Evolutionary conservation across 2,329 filamentous ascomycete species (phyloP).

Genomic region (Beauveria sp.): DNA sequence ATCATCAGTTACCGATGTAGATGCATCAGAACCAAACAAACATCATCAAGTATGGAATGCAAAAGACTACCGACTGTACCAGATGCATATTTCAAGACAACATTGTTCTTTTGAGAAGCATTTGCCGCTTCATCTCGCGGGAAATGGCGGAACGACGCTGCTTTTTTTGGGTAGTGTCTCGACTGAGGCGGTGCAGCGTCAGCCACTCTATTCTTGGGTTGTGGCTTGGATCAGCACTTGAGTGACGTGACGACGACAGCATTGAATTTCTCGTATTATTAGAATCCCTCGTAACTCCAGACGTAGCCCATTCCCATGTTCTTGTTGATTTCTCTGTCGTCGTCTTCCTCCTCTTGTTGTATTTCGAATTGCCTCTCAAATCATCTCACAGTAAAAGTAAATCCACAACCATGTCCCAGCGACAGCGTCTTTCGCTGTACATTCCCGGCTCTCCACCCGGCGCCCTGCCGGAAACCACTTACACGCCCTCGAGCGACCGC

Average conservation of each 20-base stretch:
- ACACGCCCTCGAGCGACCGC: conserved; percentile 8
- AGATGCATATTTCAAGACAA: not conserved
- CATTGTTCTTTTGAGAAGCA: not conserved
- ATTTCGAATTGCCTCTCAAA: not conserved
- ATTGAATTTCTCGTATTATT: not conserved
- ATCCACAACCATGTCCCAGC: not conserved
- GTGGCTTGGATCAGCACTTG: conserved; percentile 9
- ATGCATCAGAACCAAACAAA: not conserved
- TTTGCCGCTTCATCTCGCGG: not conserved
- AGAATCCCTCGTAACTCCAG: not conserved
- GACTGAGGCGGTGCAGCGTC: conserved; percentile 5
- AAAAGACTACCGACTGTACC: too few species aligned
- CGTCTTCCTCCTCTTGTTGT: not conserved
- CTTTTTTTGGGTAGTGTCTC: not conserved
- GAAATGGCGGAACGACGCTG: not conserved
- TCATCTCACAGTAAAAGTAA: not conserved
- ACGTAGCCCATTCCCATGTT: too few species aligned
- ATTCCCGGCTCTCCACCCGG: conserved; percentile 2
- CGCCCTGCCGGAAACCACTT: not conserved
- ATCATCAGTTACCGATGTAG: not conserved
- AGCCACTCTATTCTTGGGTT: not conserved
- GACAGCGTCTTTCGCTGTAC: conserved; percentile 4
- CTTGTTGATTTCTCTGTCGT: not conserved
- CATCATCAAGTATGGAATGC: not conserved
- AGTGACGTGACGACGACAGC: conserved; percentile 2